Base-by-base conservation (phyloP, 169 alveolate genomes). In the Toxoplasma gondii region DNA sequence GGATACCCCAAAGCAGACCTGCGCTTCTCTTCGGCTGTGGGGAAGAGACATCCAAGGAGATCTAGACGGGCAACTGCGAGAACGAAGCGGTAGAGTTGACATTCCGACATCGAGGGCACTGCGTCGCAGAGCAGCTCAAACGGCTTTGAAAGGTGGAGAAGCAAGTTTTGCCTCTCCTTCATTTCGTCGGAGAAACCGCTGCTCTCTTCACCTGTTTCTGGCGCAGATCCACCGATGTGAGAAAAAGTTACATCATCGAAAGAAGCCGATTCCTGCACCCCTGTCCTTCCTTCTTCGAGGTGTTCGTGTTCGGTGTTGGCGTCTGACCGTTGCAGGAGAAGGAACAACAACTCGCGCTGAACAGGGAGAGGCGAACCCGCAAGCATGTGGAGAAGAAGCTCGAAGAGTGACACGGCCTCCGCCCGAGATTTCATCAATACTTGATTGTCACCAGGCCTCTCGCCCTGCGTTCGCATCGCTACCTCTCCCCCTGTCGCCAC, bases 31-130 rank as follows among this genome's bases (percentile, higher is more conserved):
- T 36, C 69, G 90, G 16, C 38, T 43, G 54, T 41, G 49, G 31
- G 69, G 27, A 41, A 82, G 38, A 82, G 67, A 36, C 67, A 82
- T 17, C 90, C 41, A 22, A 82, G 67, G 34, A 82, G 67, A 44
- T 82, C 90, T 10, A 82, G 90, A 34, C 90, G 90, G 16, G 90
- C 90, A 22, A 45, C 36, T 41, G 67, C 90, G n/a, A 82, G 41
- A 4, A n/a, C 54, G 38, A 82, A 38, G 19, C 90, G 90, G 38
- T 22, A 29, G 67, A 82, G 90, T 38, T 45, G 90, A n/a, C 90
- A n/a, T 7, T 31, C 41, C 38, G 90, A 45, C 64, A 82, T 9
- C 5, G 67, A 7, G 34, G 90, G 39, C 36, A 82, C 38, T 0
- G 31, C 90, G 90, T 41, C 17, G 67, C 31, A 41, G 67, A 82